Percentiles rank a stretch among this genome's conserved stretches.
Evolutionary conservation across 2,329 filamentous ascomycete genomes (phyloP).

Genomic region (Aquanectria penicillioides): DNA sequence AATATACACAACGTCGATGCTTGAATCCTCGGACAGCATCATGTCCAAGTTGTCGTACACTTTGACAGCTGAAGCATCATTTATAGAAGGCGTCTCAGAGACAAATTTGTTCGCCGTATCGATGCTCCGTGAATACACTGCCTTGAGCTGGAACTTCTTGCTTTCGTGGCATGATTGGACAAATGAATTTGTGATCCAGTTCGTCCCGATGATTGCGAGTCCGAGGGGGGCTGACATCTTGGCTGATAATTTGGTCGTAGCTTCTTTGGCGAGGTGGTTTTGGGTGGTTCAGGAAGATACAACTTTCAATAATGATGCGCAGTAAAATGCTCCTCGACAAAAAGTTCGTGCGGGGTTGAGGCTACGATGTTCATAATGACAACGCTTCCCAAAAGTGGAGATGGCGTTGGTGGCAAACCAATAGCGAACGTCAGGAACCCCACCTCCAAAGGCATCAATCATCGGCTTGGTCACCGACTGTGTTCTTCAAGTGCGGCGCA

Average conservation of each 20-base stretch:
- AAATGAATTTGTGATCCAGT: conserved; percentile 36
- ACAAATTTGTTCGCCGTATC: conserved; percentile 29
- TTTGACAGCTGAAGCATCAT: conserved; percentile 3
- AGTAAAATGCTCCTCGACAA: too few species aligned
- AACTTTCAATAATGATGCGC: too few species aligned
- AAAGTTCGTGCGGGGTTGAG: too few species aligned
- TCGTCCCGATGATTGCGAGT: conserved; percentile 32
- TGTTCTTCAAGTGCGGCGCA: too few species aligned
- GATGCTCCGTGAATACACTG: conserved; percentile 29
- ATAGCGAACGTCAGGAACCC: too few species aligned
- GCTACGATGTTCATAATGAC: too few species aligned
- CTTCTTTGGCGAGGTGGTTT: too few species aligned
- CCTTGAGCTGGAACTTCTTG: conserved; percentile 21
- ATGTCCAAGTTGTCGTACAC: conserved; percentile 25
- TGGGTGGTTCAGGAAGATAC: too few species aligned
- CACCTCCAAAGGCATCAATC: too few species aligned
- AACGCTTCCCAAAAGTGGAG: too few species aligned
- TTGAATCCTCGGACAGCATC: conserved; percentile 18
- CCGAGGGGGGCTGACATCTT: conserved; percentile 29
- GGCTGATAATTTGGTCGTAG: neutral
- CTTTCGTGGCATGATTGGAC: conserved; percentile 33
- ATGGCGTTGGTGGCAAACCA: too few species aligned
- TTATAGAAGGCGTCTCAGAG: conserved; percentile 25
- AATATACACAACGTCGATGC: conserved; percentile 28
- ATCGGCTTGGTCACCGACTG: too few species aligned